Percentiles rank a stretch among this genome's conserved stretches.
phyloP scores from a whole-genome alignment of 345 rosid genomes.

The Gossypium bickii region DNA sequence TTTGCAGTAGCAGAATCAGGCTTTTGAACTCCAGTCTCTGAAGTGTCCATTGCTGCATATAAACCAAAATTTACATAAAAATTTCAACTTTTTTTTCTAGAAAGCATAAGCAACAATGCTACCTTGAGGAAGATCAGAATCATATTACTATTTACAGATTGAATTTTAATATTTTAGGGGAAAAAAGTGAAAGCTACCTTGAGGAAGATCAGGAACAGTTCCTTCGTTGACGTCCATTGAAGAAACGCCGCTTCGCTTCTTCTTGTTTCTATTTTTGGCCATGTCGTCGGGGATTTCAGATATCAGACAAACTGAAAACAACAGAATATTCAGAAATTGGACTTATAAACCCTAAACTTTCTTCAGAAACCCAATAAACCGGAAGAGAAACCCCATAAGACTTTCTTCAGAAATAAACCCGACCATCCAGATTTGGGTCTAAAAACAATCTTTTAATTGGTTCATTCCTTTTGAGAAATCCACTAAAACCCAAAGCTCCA shows the following conservation, averaged over 20 bases:
- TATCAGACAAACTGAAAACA: background rate
- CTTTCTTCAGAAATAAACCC: background rate
- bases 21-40: slow-evolving; percentile 51
- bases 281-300: slow-evolving; percentile 20
- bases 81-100: background rate
- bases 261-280: slow-evolving; percentile 77
- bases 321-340: background rate
- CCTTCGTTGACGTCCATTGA: slow-evolving; percentile 56
- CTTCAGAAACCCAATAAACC: background rate
- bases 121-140: background rate
- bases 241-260: slow-evolving; percentile 38
- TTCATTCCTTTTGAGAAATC: background rate
- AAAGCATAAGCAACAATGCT: background rate
- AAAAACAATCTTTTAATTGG: background rate
- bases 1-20: slow-evolving; percentile 29
- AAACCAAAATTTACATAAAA: background rate
- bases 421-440: background rate
- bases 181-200: slow-evolving; percentile 30
- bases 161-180: background rate
- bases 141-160: background rate
- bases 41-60: slow-evolving; percentile 75
- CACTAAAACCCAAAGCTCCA: background rate
- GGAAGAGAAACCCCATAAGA: no score
- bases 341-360: background rate
- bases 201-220: slow-evolving; percentile 29